These are phyloP conservation scores for Ceratobasidium theobromae DNA, from an alignment of 1,284 basidiomycete species.

Conservation along the genomic window DNA sequence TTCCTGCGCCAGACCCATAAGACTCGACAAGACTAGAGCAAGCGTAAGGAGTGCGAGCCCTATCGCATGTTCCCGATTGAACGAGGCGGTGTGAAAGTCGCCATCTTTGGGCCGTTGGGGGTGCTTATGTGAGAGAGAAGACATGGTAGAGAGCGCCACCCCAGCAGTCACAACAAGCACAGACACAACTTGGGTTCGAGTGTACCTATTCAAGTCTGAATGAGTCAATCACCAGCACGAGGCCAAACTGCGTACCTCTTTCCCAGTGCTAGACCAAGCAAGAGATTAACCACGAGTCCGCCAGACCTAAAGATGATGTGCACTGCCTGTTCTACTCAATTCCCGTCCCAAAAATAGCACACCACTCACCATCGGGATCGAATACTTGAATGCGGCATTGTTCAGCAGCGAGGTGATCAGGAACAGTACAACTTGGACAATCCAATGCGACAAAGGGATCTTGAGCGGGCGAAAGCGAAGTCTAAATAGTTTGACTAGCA, in stretches of 20 bases:
- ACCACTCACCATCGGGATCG: conserved; percentile 67
- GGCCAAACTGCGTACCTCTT: conserved; percentile 52
- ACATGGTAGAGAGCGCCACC: conserved; percentile 81
- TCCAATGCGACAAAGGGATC: conserved; percentile 75
- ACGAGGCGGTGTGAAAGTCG: not conserved
- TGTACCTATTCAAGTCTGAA: conserved; percentile 56
- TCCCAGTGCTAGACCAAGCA: conserved; percentile 64
- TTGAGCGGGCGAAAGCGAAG: conserved; percentile 57
- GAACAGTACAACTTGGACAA: conserved; percentile 82
- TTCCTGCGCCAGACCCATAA: conserved; percentile 87
- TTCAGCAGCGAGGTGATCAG: conserved; percentile 82
- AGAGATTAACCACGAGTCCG: conserved; percentile 79
- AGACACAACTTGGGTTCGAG: conserved; percentile 64
- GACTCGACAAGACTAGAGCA: conserved; percentile 78
- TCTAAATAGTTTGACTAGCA: conserved; percentile 25
- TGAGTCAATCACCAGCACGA: conserved; percentile 19
- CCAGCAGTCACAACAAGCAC: conserved; percentile 81
- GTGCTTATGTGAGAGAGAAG: conserved; percentile 54
- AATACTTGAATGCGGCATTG: conserved; percentile 85
- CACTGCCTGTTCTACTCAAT: conserved; percentile 50
- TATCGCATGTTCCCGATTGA: conserved; percentile 54
- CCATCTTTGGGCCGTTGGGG: conserved; percentile 31
- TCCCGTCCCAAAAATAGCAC: not conserved
- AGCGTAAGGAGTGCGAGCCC: conserved; percentile 74
- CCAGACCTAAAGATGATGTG: conserved; percentile 95